Evolutionary conservation across 495 filamentous ascomycete species (phyloP).

Genomic region (Lasiosphaeria hispida): DNA sequence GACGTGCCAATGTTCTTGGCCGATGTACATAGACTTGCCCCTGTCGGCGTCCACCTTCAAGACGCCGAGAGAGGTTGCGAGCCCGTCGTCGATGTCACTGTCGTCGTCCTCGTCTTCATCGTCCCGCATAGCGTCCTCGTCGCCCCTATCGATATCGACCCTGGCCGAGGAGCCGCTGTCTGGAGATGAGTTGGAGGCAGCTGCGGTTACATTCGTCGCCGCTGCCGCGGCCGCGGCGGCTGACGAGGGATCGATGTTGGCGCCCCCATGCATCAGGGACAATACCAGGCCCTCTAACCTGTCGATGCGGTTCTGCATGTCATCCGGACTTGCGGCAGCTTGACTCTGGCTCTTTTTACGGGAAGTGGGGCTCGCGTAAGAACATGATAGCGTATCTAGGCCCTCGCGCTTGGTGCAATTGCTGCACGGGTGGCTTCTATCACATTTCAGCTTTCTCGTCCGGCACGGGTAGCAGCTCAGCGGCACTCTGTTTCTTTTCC

Average conservation of each 20-base stretch:
- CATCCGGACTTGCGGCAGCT: conserved; percentile 71
- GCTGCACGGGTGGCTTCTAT: conserved; percentile 87
- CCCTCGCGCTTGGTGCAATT: conserved; percentile 82
- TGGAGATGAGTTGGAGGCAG: conserved; percentile 61
- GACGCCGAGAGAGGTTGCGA: conserved; percentile 80
- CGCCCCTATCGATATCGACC: conserved; percentile 50
- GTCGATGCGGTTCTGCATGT: conserved; percentile 99
- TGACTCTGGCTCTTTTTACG: conserved; percentile 73
- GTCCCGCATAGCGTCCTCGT: conserved; percentile 53
- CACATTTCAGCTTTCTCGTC: conserved; percentile 80
- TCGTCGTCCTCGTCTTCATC: conserved; percentile 55
- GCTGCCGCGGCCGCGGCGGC: conserved; percentile 27
- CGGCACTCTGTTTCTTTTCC: conserved; percentile 92
- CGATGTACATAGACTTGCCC: conserved; percentile 78
- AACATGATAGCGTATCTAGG: conserved; percentile 77
- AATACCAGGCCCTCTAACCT: conserved; percentile 91
- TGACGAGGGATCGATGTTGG: conserved; percentile 41
- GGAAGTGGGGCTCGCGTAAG: conserved; percentile 76
- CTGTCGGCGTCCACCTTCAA: conserved; percentile 83
- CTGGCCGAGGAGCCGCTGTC: conserved; percentile 59
- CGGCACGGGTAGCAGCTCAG: conserved; percentile 92
- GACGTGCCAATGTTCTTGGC: conserved; percentile 86
- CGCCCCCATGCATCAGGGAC: conserved; percentile 91
- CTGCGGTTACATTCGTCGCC: conserved; percentile 59
- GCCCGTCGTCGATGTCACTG: conserved; percentile 79